Evolutionary conservation across 306 rosid species (phyloP).

Genomic region (Ziziphus jujuba): DNA sequence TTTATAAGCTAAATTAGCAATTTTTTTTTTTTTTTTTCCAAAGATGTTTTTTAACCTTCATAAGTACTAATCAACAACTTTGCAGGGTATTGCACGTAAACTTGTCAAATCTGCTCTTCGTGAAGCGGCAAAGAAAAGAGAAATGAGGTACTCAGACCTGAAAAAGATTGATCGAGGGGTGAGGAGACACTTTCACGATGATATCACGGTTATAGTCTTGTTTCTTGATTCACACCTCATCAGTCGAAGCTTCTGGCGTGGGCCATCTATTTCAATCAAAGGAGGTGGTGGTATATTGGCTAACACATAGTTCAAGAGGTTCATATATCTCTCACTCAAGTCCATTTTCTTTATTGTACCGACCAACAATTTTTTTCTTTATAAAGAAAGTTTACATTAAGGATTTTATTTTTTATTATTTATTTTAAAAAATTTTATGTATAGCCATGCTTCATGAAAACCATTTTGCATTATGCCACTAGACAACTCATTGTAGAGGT

Average conservation of each 20-base stretch:
- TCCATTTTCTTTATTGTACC: slow-evolving; percentile 29
- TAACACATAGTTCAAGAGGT: slow-evolving; percentile 40
- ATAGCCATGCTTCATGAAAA: slow-evolving; percentile 21
- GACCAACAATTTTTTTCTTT: slow-evolving; percentile 25
- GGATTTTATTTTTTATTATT: slow-evolving; percentile 12
- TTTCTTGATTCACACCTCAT: slow-evolving; percentile 64
- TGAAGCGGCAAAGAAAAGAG: slow-evolving; percentile 94
- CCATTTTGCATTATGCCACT: slow-evolving; percentile 8
- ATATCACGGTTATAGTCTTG: slow-evolving; percentile 85
- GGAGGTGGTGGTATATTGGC: slow-evolving; percentile 51
- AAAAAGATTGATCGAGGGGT: slow-evolving; percentile 90
- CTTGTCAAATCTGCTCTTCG: slow-evolving; percentile 72
- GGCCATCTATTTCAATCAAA: slow-evolving; percentile 62
- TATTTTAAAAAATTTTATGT: slow-evolving; percentile 17
- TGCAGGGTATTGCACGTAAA: slow-evolving; percentile 82
- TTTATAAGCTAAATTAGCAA: background rate
- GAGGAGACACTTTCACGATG: slow-evolving; percentile 97
- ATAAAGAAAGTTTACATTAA: slow-evolving; percentile 25
- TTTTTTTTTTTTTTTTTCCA: background rate
- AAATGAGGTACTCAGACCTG: slow-evolving; percentile 94
- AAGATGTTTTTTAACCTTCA: background rate
- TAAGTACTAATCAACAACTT: background rate
- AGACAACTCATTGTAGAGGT: slow-evolving; percentile 4
- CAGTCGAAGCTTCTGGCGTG: slow-evolving; percentile 46
- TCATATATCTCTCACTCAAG: slow-evolving; percentile 16